These are phyloP conservation scores for Yamadazyma laniorum DNA, from an alignment of 805 yeast species.

Conservation along the genomic window DNA sequence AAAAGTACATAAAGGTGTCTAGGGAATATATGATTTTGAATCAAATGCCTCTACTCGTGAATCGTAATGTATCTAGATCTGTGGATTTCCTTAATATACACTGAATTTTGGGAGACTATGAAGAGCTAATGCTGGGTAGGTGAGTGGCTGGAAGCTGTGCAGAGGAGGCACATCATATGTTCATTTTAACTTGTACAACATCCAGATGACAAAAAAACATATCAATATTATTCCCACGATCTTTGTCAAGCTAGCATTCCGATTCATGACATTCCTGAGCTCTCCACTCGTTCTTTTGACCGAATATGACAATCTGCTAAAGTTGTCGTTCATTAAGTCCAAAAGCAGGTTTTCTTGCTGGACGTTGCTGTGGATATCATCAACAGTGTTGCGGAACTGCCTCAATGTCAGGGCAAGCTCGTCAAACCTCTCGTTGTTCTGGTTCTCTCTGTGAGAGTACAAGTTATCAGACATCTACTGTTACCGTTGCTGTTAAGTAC, in stretches of 20 bases:
- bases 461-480: constrained; percentile 25
- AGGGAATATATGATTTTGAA: too few relatives aligned
- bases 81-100: too few relatives aligned
- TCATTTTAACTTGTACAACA: constrained; percentile 30
- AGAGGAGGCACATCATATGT: too few relatives aligned
- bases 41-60: too few relatives aligned
- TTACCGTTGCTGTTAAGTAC: neutral
- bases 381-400: constrained; percentile 42
- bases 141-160: too few relatives aligned
- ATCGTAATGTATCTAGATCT: too few relatives aligned
- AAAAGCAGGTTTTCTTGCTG: constrained; percentile 40
- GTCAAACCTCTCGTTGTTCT: constrained; percentile 42
- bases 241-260: constrained; percentile 41
- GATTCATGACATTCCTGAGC: constrained; percentile 37
- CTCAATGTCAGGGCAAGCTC: constrained; percentile 42
- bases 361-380: constrained; percentile 41
- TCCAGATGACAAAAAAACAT: constrained; percentile 38
- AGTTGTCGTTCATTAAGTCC: constrained; percentile 39
- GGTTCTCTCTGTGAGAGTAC: constrained; percentile 42
- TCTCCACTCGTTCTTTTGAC: constrained; percentile 43
- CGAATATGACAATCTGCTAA: constrained; percentile 34
- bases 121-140: neutral
- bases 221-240: constrained; percentile 34
- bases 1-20: neutral
- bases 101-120: too few relatives aligned